Evolutionary conservation across 129 eudicot genomes (phyloP).

Genomic region (Flaveria ramosissima): DNA sequence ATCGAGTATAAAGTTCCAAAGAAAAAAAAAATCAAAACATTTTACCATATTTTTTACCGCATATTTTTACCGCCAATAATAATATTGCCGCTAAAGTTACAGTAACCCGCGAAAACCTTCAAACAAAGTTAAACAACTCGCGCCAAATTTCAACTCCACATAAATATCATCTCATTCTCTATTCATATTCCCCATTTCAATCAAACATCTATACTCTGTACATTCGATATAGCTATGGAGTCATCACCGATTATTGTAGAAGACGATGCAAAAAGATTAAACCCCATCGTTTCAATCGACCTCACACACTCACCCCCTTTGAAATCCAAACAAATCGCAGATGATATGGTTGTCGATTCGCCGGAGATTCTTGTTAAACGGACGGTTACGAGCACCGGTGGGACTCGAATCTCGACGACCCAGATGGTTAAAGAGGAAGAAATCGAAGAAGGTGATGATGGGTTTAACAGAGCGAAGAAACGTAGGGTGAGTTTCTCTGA

Average conservation of each 20-base stretch:
- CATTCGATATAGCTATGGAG: conserved; percentile 27
- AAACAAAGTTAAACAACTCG: conserved; percentile 20
- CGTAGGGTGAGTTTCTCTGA: conserved; percentile 36
- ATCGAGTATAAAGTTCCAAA: no score
- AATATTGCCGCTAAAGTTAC: not conserved
- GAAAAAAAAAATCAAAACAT: no score
- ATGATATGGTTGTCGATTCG: conserved; percentile 31
- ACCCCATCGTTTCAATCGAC: conserved; percentile 27
- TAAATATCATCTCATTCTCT: not conserved
- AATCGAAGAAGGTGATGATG: conserved; percentile 17
- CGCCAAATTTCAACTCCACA: conserved; percentile 23
- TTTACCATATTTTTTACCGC: not conserved
- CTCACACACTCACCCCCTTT: conserved; percentile 29
- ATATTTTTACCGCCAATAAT: conserved; percentile 20
- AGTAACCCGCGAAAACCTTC: conserved; percentile 29
- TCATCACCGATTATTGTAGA: conserved; percentile 17
- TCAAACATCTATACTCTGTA: not conserved
- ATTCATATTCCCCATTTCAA: conserved; percentile 3
- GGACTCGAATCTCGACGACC: conserved; percentile 49
- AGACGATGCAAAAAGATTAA: conserved; percentile 27
- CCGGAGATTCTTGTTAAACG: conserved; percentile 42
- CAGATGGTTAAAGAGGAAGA: conserved; percentile 27
- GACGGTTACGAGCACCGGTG: conserved; percentile 65
- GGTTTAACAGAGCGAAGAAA: not conserved
- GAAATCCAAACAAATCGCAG: conserved; percentile 32